phyloP scores from a whole-genome alignment of 208 protist genomes.

The Leishmania lainsoni region DNA sequence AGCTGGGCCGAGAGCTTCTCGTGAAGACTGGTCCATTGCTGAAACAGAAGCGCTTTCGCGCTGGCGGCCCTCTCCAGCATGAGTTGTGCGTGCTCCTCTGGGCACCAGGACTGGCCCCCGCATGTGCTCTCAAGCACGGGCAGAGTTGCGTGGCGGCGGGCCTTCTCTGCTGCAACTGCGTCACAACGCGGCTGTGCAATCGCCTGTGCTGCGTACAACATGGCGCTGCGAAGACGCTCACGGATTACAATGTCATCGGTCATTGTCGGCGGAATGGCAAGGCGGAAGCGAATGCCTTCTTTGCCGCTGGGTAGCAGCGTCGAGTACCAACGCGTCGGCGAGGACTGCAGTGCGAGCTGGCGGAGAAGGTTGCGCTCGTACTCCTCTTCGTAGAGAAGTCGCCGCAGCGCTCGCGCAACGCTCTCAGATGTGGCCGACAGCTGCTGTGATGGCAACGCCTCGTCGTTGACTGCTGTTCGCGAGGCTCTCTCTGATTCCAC shows the following conservation, averaged over 20 bases:
- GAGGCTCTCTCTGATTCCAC: not conserved
- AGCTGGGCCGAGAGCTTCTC: constrained; percentile 19
- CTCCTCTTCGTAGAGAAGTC: constrained; percentile 59
- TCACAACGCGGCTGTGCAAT: constrained; percentile 24
- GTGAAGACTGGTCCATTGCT: constrained; percentile 29
- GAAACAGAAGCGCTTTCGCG: constrained; percentile 41
- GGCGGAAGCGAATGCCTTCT: constrained; percentile 26
- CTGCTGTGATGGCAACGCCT: not conserved
- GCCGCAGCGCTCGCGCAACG: constrained; percentile 20
- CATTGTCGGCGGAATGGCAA: constrained; percentile 17
- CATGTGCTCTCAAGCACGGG: not conserved
- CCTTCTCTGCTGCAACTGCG: not conserved
- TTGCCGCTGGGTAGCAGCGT: constrained; percentile 22
- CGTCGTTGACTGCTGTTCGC: not conserved
- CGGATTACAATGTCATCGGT: constrained; percentile 6
- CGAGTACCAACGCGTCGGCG: constrained; percentile 37
- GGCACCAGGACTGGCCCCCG: not conserved
- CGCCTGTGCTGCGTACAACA: not conserved
- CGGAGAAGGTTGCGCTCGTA: constrained; percentile 47
- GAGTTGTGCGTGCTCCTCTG: not conserved
- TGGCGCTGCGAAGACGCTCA: constrained; percentile 12
- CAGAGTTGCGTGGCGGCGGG: not conserved
- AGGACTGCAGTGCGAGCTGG: constrained; percentile 32
- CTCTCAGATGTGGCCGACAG: not conserved
- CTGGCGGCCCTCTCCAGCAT: constrained; percentile 19